These are phyloP conservation scores for Beauveria caledonica DNA, from an alignment of 2,329 filamentous ascomycete genomes.

Conservation along the genomic window DNA sequence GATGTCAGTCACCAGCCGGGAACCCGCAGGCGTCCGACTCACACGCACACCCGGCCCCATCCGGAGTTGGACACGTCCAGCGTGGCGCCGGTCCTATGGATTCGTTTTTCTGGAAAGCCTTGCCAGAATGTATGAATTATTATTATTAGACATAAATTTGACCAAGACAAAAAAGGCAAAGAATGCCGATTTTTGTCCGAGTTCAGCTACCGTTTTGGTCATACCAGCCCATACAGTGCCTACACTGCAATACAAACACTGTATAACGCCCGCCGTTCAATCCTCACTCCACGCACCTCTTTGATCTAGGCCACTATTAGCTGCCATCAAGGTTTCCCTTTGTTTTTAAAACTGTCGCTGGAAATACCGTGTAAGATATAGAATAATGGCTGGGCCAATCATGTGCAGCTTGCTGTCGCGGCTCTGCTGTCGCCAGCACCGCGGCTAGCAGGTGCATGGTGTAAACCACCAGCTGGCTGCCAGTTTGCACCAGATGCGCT, in stretches of 20 bases:
- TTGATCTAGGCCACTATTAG: background rate
- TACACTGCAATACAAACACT: background rate
- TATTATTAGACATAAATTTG: no score
- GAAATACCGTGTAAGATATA: background rate
- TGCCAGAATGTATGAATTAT: background rate
- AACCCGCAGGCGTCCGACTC: background rate
- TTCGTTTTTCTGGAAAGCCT: background rate
- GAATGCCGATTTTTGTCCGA: constrained; percentile 9
- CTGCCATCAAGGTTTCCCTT: background rate
- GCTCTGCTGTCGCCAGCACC: no score
- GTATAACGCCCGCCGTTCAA: background rate
- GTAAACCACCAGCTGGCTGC: no score
- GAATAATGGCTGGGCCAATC: background rate
- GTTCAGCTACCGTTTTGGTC: background rate
- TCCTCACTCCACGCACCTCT: background rate
- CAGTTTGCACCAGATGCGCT: no score
- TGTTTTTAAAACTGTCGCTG: background rate
- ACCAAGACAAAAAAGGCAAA: background rate
- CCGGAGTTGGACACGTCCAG: background rate
- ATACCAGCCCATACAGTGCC: background rate
- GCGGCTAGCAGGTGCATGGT: no score
- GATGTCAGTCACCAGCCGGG: background rate
- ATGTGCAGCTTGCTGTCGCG: no score
- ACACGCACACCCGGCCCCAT: constrained; percentile 3
- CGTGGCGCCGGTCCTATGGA: background rate